Conservation (phyloP, 2,329 filamentous ascomycete species). For the Penicillium sp. region DNA sequence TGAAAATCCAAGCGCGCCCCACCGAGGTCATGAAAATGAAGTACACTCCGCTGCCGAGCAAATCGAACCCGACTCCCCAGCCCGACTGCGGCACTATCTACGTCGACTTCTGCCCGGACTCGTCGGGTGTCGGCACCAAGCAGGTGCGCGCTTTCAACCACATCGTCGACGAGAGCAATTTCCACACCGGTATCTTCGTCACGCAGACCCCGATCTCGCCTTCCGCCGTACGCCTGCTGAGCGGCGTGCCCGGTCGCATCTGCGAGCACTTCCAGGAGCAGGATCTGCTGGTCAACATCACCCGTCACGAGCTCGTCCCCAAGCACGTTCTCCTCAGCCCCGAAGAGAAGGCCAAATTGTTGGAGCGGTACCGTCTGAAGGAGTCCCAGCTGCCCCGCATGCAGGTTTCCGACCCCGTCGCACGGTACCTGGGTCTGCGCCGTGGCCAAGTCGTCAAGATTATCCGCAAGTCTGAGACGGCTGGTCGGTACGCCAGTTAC, state of each 20-base stretch:
- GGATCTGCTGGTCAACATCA: conserved; percentile 96
- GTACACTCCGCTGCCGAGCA: conserved; percentile 70
- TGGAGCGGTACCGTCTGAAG: conserved; percentile 90
- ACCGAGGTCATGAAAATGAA: conserved; percentile 80
- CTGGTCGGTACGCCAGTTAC: conserved; percentile 95
- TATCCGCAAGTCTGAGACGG: conserved; percentile 91
- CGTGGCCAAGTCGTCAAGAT: conserved; percentile 98
- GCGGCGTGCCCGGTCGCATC: conserved; percentile 71
- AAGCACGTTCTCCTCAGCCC: conserved; percentile 86
- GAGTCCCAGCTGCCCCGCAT: conserved; percentile 96
- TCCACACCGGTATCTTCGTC: conserved; percentile 87
- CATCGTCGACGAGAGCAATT: conserved; percentile 74
- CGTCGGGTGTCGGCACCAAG: conserved; percentile 75
- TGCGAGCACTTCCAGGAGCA: conserved; percentile 96
- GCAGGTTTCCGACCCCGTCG: conserved; percentile 85
- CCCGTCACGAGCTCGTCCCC: conserved; percentile 92
- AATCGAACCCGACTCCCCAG: conserved; percentile 66
- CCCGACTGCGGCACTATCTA: conserved; percentile 84
- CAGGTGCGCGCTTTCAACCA: conserved; percentile 89
- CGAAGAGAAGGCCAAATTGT: conserved; percentile 81
- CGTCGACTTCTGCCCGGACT: conserved; percentile 84
- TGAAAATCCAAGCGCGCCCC: conserved; percentile 86
- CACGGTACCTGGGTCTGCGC: conserved; percentile 84
- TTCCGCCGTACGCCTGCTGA: conserved; percentile 82
- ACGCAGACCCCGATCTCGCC: conserved; percentile 78